Evolutionary conservation across 805 yeast species (phyloP).

Genomic region (Brettanomyces anomalus): DNA sequence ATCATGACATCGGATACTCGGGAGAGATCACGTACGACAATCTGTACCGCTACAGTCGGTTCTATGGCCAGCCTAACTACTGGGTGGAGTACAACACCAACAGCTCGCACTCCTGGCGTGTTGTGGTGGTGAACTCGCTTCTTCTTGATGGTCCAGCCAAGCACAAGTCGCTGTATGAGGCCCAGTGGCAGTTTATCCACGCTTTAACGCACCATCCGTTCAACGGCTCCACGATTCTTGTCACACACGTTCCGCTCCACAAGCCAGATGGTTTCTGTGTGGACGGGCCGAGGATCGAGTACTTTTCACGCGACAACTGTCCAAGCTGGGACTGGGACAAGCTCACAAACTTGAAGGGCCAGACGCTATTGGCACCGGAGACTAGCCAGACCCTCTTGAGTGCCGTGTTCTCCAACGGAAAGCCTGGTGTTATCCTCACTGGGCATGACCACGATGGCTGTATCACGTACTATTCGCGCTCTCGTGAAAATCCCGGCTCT

Average conservation of each 20-base stretch:
- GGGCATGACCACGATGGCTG: slow-evolving; percentile 99
- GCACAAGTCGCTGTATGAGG: slow-evolving; percentile 57
- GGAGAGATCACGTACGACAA: slow-evolving; percentile 94
- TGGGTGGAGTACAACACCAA: slow-evolving; percentile 62
- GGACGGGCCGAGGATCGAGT: slow-evolving; percentile 73
- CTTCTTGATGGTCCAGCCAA: slow-evolving; percentile 85
- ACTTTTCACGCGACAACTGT: slow-evolving; percentile 45
- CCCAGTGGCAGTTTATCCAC: slow-evolving; percentile 67
- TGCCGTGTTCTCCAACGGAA: slow-evolving; percentile 57
- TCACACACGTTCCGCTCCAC: slow-evolving; percentile 86
- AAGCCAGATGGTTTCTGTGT: slow-evolving; percentile 75
- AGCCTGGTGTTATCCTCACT: slow-evolving; percentile 74
- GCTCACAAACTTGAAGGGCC: slow-evolving; percentile 65
- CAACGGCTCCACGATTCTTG: slow-evolving; percentile 69
- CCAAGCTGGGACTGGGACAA: slow-evolving; percentile 50
- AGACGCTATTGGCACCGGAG: slow-evolving; percentile 69
- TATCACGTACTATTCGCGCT: slow-evolving; percentile 49
- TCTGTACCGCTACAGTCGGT: slow-evolving; percentile 60
- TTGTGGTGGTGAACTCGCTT: slow-evolving; percentile 80
- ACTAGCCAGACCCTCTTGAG: slow-evolving; percentile 60
- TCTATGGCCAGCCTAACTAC: slow-evolving; percentile 81
- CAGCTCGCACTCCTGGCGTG: slow-evolving; percentile 67
- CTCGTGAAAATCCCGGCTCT: slow-evolving; percentile 26
- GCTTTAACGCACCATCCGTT: slow-evolving; percentile 46
- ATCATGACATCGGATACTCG: slow-evolving; percentile 96